These are phyloP conservation scores for Ilex asprella DNA, from an alignment of 257 asterid genomes.

Conservation along the genomic window DNA sequence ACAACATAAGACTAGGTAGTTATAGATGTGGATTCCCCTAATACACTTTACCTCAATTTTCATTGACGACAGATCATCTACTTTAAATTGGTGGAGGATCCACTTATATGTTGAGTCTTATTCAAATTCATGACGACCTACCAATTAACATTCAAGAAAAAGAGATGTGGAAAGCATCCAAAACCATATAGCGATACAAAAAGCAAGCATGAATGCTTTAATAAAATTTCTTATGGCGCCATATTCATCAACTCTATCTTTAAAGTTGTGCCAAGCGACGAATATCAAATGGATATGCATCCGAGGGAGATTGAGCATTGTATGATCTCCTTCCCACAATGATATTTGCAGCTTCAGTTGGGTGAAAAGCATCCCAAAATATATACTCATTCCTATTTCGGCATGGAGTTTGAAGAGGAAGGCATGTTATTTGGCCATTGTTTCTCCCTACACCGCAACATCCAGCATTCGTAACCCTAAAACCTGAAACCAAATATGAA, in stretches of 20 bases:
- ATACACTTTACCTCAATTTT: too few relatives aligned
- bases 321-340: conserved; percentile 73
- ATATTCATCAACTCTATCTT: not conserved
- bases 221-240: too few relatives aligned
- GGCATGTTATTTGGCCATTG: conserved; percentile 89
- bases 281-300: conserved; percentile 79
- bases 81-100: too few relatives aligned
- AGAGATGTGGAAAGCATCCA: too few relatives aligned
- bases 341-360: conserved; percentile 67
- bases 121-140: too few relatives aligned
- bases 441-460: conserved; percentile 97
- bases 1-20: too few relatives aligned
- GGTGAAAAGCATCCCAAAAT: conserved; percentile 97
- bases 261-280: conserved; percentile 63
- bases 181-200: too few relatives aligned
- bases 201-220: too few relatives aligned
- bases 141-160: too few relatives aligned
- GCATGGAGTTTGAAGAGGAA: conserved; percentile 68
- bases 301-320: conserved; percentile 53
- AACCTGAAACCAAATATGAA: conserved; percentile 33
- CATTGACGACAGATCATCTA: too few relatives aligned
- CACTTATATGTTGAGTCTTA: too few relatives aligned
- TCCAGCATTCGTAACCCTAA: conserved; percentile 69
- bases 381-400: conserved; percentile 49
- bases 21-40: too few relatives aligned